Evolutionary conservation across 148 eudicot genomes (phyloP).

Genomic region (Vaccinium macrocarpon): DNA sequence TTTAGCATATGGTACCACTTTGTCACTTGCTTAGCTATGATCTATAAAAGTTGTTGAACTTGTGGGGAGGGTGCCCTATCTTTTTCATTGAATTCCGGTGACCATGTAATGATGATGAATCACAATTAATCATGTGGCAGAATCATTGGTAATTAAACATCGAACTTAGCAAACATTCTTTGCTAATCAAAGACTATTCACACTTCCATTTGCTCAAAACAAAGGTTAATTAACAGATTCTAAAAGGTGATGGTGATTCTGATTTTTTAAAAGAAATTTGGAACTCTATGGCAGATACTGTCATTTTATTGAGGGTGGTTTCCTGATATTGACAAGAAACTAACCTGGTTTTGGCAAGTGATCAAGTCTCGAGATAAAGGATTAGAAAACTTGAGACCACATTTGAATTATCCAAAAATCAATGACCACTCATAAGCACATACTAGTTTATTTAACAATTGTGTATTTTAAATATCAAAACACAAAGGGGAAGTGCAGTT

Average conservation of each 20-base stretch:
- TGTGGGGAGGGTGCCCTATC: background rate
- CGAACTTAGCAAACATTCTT: too few species aligned
- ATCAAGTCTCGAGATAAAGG: background rate
- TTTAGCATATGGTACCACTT: background rate
- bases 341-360: background rate
- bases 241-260: slow-evolving; percentile 2
- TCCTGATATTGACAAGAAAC: slow-evolving; percentile 25
- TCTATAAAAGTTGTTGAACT: slow-evolving; percentile 7
- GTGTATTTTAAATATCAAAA: too few species aligned
- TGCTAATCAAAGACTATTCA: background rate
- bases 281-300: background rate
- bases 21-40: background rate
- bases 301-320: background rate
- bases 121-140: background rate
- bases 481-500: too few species aligned
- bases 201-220: background rate
- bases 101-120: background rate
- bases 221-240: background rate
- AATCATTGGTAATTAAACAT: too few species aligned
- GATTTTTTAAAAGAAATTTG: background rate
- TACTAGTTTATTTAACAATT: too few species aligned
- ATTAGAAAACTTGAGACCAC: too few species aligned
- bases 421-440: too few species aligned
- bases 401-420: too few species aligned
- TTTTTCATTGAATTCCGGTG: slow-evolving; percentile 2